phyloP scores from a whole-genome alignment of 163 green algal species.

The Chlamydomonas reinhardtii region DNA sequence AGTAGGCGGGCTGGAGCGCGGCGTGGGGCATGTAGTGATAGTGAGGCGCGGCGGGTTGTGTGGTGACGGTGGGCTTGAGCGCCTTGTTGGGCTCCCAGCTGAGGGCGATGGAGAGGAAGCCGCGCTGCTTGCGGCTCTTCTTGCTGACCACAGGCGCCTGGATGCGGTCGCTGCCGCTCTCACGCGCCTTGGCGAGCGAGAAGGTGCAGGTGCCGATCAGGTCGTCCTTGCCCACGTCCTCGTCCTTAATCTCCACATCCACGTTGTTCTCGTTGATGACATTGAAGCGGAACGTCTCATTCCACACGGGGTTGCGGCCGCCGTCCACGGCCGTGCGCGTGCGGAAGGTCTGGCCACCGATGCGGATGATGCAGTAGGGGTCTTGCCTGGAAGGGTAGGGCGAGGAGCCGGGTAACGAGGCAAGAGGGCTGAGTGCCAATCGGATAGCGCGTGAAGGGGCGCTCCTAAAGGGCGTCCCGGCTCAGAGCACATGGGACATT shows the following conservation, averaged over 20 bases:
- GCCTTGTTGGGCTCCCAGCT: not conserved
- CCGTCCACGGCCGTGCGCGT: not conserved
- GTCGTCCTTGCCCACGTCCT: slow-evolving; percentile 22
- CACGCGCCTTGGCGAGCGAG: not conserved
- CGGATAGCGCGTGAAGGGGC: not conserved
- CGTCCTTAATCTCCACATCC: slow-evolving; percentile 16
- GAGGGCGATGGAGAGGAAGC: slow-evolving; percentile 25
- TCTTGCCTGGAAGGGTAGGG: not conserved
- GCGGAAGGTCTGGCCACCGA: slow-evolving; percentile 5
- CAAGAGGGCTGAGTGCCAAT: not conserved
- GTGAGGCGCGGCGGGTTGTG: not conserved
- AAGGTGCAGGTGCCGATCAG: slow-evolving; percentile 3
- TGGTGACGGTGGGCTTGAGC: not conserved
- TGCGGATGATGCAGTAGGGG: slow-evolving; percentile 9
- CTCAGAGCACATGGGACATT: too few species aligned
- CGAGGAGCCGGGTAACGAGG: not conserved
- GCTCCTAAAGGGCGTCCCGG: too few species aligned
- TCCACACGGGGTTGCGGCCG: slow-evolving; percentile 23
- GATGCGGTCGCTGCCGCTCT: slow-evolving; percentile 4
- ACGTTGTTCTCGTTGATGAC: slow-evolving; percentile 24
- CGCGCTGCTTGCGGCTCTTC: slow-evolving; percentile 30
- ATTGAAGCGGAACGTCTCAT: slow-evolving; percentile 39
- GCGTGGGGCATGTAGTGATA: not conserved
- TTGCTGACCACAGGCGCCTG: slow-evolving; percentile 1
- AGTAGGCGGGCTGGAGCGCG: not conserved